These are phyloP conservation scores for Inga leiocalycina DNA, from an alignment of 306 rosid species.

Conservation along the genomic window DNA sequence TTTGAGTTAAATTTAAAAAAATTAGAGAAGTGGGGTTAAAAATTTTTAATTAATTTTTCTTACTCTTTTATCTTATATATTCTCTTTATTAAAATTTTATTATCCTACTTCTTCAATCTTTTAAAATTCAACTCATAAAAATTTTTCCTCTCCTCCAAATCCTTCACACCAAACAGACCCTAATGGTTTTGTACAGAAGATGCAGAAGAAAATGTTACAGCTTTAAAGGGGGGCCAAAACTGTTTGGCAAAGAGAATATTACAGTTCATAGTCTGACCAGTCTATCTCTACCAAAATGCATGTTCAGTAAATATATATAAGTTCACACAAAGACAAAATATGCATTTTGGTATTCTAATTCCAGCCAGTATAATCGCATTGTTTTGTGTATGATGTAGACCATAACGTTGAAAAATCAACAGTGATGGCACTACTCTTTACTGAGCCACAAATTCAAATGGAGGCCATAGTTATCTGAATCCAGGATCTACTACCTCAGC, in stretches of 20 bases:
- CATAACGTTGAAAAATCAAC: neutral
- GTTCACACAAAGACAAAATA: neutral
- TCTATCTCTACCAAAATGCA: neutral
- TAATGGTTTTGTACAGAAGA: neutral
- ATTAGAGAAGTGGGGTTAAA: no score
- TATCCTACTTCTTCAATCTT: no score
- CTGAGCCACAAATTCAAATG: neutral
- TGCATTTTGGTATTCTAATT: neutral
- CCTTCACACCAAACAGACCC: no score
- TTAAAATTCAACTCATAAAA: no score
- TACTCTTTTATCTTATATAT: no score
- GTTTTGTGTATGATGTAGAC: neutral
- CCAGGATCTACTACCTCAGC: no score
- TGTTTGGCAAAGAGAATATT: neutral
- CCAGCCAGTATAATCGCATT: neutral
- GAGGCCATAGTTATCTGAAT: no score
- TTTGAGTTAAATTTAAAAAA: no score
- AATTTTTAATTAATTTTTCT: no score
- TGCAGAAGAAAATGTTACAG: neutral
- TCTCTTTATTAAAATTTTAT: no score
- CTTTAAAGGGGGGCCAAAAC: neutral
- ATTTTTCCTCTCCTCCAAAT: no score
- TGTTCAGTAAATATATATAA: neutral
- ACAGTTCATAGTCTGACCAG: neutral
- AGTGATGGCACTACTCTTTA: neutral